Percentiles rank a stretch among this genome's conserved stretches.
Evolutionary conservation across 768 basidiomycete species (phyloP).

Genomic region (Lactarius vividus): DNA sequence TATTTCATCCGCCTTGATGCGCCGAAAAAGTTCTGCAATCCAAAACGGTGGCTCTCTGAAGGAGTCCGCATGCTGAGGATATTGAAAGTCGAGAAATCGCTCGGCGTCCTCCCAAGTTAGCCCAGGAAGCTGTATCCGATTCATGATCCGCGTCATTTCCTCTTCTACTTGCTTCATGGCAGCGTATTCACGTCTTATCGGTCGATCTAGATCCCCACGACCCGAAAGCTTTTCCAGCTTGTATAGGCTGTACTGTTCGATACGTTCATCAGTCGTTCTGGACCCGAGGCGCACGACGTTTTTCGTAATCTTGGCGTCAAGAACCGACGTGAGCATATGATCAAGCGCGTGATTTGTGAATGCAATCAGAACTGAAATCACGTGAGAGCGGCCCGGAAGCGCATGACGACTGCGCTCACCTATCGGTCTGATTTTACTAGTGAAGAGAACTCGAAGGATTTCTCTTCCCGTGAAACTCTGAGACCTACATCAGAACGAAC

Average conservation of each 20-base stretch:
- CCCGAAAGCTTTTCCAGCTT: slow-evolving; percentile 48
- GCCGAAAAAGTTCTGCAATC: slow-evolving; percentile 16
- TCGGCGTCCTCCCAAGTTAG: slow-evolving; percentile 35
- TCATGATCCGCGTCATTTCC: slow-evolving; percentile 48
- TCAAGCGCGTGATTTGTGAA: slow-evolving; percentile 83
- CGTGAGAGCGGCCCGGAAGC: not conserved
- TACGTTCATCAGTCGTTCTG: slow-evolving; percentile 55
- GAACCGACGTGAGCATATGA: slow-evolving; percentile 61
- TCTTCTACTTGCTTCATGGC: slow-evolving; percentile 46
- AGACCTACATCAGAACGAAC: not conserved
- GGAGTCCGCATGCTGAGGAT: slow-evolving; percentile 48
- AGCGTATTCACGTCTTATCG: slow-evolving; percentile 36
- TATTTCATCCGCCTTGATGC: slow-evolving; percentile 12
- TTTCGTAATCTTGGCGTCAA: slow-evolving; percentile 61
- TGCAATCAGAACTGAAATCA: slow-evolving; percentile 44
- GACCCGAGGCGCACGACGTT: slow-evolving; percentile 68
- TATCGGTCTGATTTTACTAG: slow-evolving; percentile 52
- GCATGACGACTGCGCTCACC: slow-evolving; percentile 28
- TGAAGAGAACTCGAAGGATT: slow-evolving; percentile 61
- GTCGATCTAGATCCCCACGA: slow-evolving; percentile 41
- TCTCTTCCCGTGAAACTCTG: slow-evolving; percentile 70
- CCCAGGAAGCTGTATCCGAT: slow-evolving; percentile 26
- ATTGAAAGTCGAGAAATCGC: slow-evolving; percentile 42
- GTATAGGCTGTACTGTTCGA: slow-evolving; percentile 59
- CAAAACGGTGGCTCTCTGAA: slow-evolving; percentile 43